phyloP scores from a whole-genome alignment of 768 basidiomycete genomes.

The Epithele typhae region DNA sequence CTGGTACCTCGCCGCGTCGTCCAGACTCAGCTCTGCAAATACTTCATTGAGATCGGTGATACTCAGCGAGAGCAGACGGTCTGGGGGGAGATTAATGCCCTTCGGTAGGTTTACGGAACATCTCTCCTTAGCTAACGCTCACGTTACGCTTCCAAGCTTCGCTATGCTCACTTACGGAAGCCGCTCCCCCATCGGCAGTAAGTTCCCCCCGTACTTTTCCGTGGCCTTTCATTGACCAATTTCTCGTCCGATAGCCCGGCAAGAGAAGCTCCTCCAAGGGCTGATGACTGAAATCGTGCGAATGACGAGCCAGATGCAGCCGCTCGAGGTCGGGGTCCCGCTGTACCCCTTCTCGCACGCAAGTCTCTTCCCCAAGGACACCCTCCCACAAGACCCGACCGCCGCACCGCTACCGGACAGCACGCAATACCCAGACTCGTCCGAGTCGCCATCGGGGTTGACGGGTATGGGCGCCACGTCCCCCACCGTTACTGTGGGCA shows the following conservation, averaged over 20 bases:
- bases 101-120: conserved; percentile 59
- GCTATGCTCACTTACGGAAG: conserved; percentile 82
- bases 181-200: conserved; percentile 80
- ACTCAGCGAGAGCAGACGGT: conserved; percentile 66
- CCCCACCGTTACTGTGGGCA: conserved; percentile 1
- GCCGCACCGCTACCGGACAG: conserved; percentile 23
- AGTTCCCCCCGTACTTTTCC: no score
- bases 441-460: conserved; percentile 10
- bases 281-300: conserved; percentile 83
- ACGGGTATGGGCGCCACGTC: conserved; percentile 7
- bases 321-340: conserved; percentile 75
- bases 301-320: conserved; percentile 76
- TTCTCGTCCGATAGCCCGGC: conserved; percentile 50
- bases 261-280: conserved; percentile 77
- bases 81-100: conserved; percentile 85
- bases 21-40: conserved; percentile 81
- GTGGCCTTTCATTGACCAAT: no score
- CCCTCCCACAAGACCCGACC: conserved; percentile 13
- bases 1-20: conserved; percentile 88
- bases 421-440: conserved; percentile 13
- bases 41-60: conserved; percentile 81
- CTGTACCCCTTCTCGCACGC: conserved; percentile 69
- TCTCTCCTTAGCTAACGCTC: neutral
- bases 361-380: conserved; percentile 22
- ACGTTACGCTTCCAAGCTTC: conserved; percentile 42